phyloP scores from a whole-genome alignment of 345 rosid species.

The Hirschfeldia incana region DNA sequence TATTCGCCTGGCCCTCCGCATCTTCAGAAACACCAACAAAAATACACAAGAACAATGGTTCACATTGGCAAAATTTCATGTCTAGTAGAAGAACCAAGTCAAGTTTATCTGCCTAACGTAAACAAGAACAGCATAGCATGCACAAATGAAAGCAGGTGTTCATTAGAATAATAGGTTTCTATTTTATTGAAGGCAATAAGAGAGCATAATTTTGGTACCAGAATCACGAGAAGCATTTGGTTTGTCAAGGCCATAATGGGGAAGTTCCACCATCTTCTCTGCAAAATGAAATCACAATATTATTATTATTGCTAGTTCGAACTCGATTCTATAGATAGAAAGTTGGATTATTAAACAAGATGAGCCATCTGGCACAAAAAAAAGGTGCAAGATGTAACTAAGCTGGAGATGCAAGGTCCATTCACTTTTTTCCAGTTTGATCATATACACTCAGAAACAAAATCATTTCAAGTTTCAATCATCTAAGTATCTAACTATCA shows the following conservation, averaged over 20 bases:
- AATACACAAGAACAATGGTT: conserved; percentile 21
- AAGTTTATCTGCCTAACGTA: no score
- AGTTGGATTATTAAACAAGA: background rate
- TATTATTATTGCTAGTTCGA: background rate
- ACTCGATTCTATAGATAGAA: background rate
- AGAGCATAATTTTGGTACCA: background rate
- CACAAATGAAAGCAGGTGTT: conserved; percentile 8
- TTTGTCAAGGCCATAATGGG: conserved; percentile 7
- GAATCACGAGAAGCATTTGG: conserved; percentile 14
- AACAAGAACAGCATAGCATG: background rate
- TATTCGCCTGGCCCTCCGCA: conserved; percentile 61
- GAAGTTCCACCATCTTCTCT: conserved; percentile 32
- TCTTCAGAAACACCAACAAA: conserved; percentile 38
- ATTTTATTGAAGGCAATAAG: background rate
- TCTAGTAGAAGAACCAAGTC: conserved; percentile 7
- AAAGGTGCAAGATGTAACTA: background rate
- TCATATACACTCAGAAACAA: background rate
- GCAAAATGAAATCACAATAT: conserved; percentile 6
- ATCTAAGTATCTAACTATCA: background rate
- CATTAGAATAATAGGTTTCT: background rate
- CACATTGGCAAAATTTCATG: background rate
- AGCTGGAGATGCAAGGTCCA: conserved; percentile 17
- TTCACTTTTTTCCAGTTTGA: conserved; percentile 10
- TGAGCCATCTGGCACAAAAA: background rate
- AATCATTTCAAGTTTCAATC: conserved; percentile 23